Conservation (phyloP, 164 flowering plant genomes). For the Malania oleifera region DNA sequence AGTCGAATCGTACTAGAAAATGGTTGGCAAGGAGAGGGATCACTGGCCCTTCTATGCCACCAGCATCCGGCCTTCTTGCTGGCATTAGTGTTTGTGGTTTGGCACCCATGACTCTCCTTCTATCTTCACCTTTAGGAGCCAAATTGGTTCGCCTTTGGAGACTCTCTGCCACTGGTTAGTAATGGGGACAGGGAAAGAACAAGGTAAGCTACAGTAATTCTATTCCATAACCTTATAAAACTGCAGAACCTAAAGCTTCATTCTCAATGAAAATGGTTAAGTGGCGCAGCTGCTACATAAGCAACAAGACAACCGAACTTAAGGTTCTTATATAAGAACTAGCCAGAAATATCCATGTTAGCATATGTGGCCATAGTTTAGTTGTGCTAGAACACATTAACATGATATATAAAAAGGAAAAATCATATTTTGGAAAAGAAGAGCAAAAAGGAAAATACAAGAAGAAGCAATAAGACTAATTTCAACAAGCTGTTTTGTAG, state of each 20-base stretch:
- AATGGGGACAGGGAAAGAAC: not conserved
- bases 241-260: not conserved
- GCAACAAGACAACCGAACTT: not conserved
- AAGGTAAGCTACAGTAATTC: not conserved
- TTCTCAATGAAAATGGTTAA: not conserved
- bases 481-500: not conserved
- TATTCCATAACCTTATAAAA: not conserved
- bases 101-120: slow-evolving; percentile 16
- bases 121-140: slow-evolving; percentile 26
- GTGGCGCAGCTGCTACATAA: not conserved
- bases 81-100: slow-evolving; percentile 30
- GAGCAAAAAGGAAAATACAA: not conserved
- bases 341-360: not conserved
- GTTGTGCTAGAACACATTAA: not conserved
- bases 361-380: too few species aligned
- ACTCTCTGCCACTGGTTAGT: slow-evolving; percentile 24
- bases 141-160: slow-evolving; percentile 20
- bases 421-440: too few species aligned
- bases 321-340: not conserved
- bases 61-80: slow-evolving; percentile 81
- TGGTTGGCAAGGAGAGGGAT: slow-evolving; percentile 88
- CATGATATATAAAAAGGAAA: not conserved
- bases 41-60: slow-evolving; percentile 67
- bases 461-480: not conserved
- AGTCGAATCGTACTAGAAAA: slow-evolving; percentile 69